Conservation (phyloP, 257 asterid species). For the Osmanthus fragrans region DNA sequence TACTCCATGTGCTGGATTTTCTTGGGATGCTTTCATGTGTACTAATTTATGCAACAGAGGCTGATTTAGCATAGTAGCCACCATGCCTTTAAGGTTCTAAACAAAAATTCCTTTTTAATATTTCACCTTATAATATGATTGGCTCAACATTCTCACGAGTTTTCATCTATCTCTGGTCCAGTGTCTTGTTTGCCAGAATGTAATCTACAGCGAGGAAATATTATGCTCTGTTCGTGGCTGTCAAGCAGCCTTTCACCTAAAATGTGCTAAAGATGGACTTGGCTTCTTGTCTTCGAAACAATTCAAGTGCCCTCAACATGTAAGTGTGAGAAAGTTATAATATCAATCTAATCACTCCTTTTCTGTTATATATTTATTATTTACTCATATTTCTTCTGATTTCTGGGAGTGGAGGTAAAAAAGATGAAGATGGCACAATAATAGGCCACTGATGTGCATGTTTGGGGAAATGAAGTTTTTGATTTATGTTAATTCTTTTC, state of each 20-base stretch:
- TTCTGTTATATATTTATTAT: not conserved
- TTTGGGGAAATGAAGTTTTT: slow-evolving; percentile 3
- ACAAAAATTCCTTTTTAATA: slow-evolving; percentile 3
- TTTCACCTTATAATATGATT: not conserved
- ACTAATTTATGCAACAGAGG: not conserved
- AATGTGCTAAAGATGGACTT: slow-evolving; percentile 56
- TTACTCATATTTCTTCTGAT: not conserved
- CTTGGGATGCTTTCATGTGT: not conserved
- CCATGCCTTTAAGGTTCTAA: not conserved
- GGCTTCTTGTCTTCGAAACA: slow-evolving; percentile 56
- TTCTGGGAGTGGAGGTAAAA: not conserved
- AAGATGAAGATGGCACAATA: not conserved
- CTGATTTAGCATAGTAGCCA: not conserved
- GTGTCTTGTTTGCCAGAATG: slow-evolving; percentile 65
- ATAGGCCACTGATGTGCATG: not conserved
- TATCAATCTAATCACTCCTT: not conserved
- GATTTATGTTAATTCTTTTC: slow-evolving; percentile 10
- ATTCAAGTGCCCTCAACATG: slow-evolving; percentile 94
- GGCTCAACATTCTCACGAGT: not conserved
- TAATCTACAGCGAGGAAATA: slow-evolving; percentile 49
- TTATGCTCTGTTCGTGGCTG: slow-evolving; percentile 70
- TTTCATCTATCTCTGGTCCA: slow-evolving; percentile 50
- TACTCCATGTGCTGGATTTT: not conserved
- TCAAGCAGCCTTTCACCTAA: slow-evolving; percentile 54
- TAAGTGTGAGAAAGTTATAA: slow-evolving; percentile 38